phyloP scores from a whole-genome alignment of 192 early-diverging fungal genomes.

The Coemansia sp. region DNA sequence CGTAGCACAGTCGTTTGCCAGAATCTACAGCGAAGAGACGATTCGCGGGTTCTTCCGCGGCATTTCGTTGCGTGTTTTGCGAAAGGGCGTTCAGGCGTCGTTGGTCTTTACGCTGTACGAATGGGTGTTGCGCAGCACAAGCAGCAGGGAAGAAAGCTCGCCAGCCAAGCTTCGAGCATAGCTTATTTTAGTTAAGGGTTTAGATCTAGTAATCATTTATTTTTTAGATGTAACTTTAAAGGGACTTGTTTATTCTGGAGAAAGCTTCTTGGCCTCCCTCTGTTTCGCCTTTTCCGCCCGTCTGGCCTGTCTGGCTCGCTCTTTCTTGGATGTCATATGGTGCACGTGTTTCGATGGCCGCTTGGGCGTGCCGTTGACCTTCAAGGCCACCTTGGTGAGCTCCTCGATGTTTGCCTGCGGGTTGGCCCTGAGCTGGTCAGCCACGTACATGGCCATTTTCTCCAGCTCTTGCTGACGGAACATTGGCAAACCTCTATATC shows the following conservation, averaged over 20 bases:
- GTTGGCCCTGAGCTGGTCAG: slow-evolving; percentile 24
- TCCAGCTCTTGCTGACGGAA: slow-evolving; percentile 30
- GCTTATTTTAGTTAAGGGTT: not conserved
- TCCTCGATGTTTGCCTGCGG: slow-evolving; percentile 45
- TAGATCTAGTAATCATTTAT: not conserved
- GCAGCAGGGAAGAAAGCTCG: not conserved
- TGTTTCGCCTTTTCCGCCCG: no score
- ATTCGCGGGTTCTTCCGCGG: slow-evolving; percentile 80
- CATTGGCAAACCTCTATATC: slow-evolving; percentile 44
- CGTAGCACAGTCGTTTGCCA: slow-evolving; percentile 45
- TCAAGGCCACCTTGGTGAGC: slow-evolving; percentile 33
- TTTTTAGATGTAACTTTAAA: not conserved
- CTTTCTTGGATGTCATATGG: no score
- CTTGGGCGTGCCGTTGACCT: slow-evolving; percentile 4
- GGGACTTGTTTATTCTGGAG: not conserved
- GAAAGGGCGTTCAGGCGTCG: slow-evolving; percentile 82
- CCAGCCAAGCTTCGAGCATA: slow-evolving; percentile 19
- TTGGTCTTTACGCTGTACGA: slow-evolving; percentile 96
- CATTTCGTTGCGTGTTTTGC: slow-evolving; percentile 72
- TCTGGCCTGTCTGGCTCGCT: no score
- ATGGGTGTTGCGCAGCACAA: slow-evolving; percentile 39
- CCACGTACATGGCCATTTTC: slow-evolving; percentile 32
- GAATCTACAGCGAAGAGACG: slow-evolving; percentile 69
- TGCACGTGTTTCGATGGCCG: no score
- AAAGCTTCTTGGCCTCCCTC: not conserved